Percentiles rank a stretch among this genome's conserved stretches.
phyloP scores from a whole-genome alignment of 768 basidiomycete species.

The Leucocoprinus leucothites region DNA sequence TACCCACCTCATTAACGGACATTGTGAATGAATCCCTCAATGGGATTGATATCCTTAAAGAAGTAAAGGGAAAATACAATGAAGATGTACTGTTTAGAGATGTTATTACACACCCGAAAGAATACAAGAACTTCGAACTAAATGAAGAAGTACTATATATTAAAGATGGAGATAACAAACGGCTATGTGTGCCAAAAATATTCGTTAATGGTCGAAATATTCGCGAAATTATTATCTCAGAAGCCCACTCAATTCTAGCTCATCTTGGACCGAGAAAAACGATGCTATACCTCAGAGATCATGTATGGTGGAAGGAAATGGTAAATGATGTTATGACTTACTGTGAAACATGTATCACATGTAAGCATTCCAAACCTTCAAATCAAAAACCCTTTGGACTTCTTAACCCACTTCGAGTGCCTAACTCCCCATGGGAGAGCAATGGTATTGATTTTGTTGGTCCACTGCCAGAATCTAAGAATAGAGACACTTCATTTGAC shows the following conservation, averaged over 20 bases:
- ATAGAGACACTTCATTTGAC: constrained; percentile 7
- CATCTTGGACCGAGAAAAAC: constrained; percentile 37
- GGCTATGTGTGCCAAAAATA: constrained; percentile 27
- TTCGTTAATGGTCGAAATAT: constrained; percentile 13
- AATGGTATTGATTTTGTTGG: constrained; percentile 16
- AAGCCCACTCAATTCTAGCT: constrained; percentile 37
- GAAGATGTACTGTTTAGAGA: constrained; percentile 18
- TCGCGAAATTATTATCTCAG: constrained; percentile 31
- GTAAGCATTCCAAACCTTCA: constrained; percentile 4
- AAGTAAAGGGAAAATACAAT: constrained; percentile 11
- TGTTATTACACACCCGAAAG: constrained; percentile 15
- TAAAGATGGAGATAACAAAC: background rate
- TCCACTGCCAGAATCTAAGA: constrained; percentile 11
- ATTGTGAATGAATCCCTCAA: background rate
- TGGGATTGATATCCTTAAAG: constrained; percentile 12
- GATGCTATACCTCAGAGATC: constrained; percentile 16
- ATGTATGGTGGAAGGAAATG: constrained; percentile 14
- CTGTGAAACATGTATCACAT: constrained; percentile 12
- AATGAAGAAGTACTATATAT: constrained; percentile 18
- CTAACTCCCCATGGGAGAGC: constrained; percentile 5
- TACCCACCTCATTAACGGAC: background rate
- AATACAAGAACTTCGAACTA: constrained; percentile 20
- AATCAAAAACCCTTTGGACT: constrained; percentile 14
- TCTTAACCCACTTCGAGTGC: constrained; percentile 9
- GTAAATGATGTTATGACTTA: background rate